phyloP scores from a whole-genome alignment of 805 yeast genomes.

The Ogataea paraovalis region DNA sequence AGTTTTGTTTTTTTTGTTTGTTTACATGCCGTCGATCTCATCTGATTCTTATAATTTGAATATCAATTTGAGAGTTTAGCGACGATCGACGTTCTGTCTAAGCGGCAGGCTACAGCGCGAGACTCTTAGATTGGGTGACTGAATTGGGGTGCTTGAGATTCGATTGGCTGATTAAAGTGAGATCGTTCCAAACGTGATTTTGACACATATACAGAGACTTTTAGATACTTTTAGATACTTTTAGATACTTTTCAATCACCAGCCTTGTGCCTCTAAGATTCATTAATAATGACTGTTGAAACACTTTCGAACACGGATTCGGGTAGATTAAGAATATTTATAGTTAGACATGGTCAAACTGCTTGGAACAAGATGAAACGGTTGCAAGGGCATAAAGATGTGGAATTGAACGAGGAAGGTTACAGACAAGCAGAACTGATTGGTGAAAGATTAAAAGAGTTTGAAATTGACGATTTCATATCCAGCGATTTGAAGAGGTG shows the following conservation, averaged over 20 bases:
- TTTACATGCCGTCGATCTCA: too few relatives aligned
- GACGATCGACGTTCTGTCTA: neutral
- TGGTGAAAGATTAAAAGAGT: slow-evolving; percentile 40
- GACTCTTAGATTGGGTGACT: too few relatives aligned
- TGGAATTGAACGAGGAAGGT: slow-evolving; percentile 61
- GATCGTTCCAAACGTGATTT: too few relatives aligned
- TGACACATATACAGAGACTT: neutral
- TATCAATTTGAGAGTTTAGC: neutral
- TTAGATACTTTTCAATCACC: too few relatives aligned
- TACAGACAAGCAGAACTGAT: slow-evolving; percentile 52
- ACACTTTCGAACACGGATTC: slow-evolving; percentile 17
- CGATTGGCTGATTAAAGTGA: too few relatives aligned
- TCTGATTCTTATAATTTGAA: too few relatives aligned
- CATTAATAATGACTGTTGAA: slow-evolving; percentile 20
- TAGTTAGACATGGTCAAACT: slow-evolving; percentile 85
- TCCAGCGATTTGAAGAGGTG: slow-evolving; percentile 59
- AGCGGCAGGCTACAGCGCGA: too few relatives aligned
- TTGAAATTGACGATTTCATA: slow-evolving; percentile 43
- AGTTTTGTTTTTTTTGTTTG: too few relatives aligned
- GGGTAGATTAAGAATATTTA: slow-evolving; percentile 37
- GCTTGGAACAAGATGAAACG: slow-evolving; percentile 64
- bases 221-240: too few relatives aligned
- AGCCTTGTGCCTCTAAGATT: too few relatives aligned
- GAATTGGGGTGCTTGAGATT: too few relatives aligned
- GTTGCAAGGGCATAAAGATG: slow-evolving; percentile 75